Evolutionary conservation across 2,329 filamentous ascomycete species (phyloP), one percentile per base, ranked within the genome.

Genomic region (Drechslerella coelobrocha): DNA sequence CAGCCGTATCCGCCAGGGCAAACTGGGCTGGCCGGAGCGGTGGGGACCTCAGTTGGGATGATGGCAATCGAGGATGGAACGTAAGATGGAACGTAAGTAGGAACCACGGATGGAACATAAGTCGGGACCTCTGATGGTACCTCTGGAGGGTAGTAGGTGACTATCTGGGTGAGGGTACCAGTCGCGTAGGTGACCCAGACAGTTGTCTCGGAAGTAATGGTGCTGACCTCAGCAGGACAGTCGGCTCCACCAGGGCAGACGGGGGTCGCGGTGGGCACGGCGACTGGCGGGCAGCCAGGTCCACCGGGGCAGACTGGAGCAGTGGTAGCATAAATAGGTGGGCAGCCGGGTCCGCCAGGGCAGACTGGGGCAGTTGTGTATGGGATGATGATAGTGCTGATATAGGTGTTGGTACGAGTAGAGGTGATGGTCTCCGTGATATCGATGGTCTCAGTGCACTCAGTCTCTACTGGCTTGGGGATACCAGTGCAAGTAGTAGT

Each of bases 1-100:
- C 66, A 71, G 24, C 59, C 66, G 12, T 71, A 63, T 54, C 66
- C 66, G 27, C 66, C 66, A 31, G 66, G 66, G 66, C 66, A 71
- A 43, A 63, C 59, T 63, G 66, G 66, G 24, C 48, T 51, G 39
- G 47, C 14, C 2, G 47, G 24, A 27, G 9, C 10, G 23, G 47
- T 9, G 12, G 17, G 43, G 43, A 14, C 29, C 29, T 34, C 7
- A 34, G 29, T 34, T 34, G 29, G 29, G 29, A 34, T 12, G 7
- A 12, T 6, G 29, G 29, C 7, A 34, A 34, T 34, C 34, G 61
- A 60, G 43, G 63, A 61, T 56, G 65, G 65, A n/a, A 55, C 41
- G 27, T 54, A 41, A 37, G 55, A 26, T 45, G 29, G 61, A 21
- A 52, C 48, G 31, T 41, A 26, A 24, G 50, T 57, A 50, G 45